A percentile compares a stretch with the other conserved stretches of the same genome.
Conservation (phyloP, 2,329 filamentous ascomycete species). For the Claviceps capensis region DNA sequence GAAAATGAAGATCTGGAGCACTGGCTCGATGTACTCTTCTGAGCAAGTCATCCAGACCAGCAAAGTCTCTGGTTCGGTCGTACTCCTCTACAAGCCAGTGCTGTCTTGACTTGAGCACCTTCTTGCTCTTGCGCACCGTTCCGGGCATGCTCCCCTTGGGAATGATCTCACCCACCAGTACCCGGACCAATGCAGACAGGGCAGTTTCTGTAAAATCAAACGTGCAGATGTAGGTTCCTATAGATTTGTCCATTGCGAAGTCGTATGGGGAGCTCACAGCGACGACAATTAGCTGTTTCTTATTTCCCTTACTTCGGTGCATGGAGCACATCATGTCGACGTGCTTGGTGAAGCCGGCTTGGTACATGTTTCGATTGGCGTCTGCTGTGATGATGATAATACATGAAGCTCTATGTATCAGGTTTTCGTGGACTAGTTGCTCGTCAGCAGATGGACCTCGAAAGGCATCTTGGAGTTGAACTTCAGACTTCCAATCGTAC, state of each 20-base stretch:
- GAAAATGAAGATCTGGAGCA: slow-evolving; percentile 52
- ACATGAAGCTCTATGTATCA: slow-evolving; percentile 76
- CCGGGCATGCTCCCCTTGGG: slow-evolving; percentile 50
- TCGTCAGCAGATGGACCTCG: slow-evolving; percentile 5
- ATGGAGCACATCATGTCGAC: slow-evolving; percentile 91
- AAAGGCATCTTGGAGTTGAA: not conserved
- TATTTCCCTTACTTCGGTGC: slow-evolving; percentile 60
- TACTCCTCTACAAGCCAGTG: slow-evolving; percentile 91
- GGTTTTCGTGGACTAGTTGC: slow-evolving; percentile 62
- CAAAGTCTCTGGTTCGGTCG: slow-evolving; percentile 62
- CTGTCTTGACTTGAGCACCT: slow-evolving; percentile 75
- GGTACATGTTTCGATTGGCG: slow-evolving; percentile 85
- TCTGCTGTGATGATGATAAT: slow-evolving; percentile 89
- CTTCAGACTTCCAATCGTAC: slow-evolving; percentile 17
- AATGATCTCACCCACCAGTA: slow-evolving; percentile 62
- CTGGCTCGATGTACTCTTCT: slow-evolving; percentile 53
- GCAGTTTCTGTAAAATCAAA: slow-evolving; percentile 95
- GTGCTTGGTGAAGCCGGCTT: slow-evolving; percentile 90
- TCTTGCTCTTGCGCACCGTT: slow-evolving; percentile 75
- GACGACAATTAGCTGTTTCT: slow-evolving; percentile 82
- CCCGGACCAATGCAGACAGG: slow-evolving; percentile 69
- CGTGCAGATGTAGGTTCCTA: slow-evolving; percentile 87
- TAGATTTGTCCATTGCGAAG: slow-evolving; percentile 82
- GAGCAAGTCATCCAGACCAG: slow-evolving; percentile 63
- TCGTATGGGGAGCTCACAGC: slow-evolving; percentile 94